Conservation (phyloP, 2,329 filamentous ascomycete genomes). For the Fusarium guadeloupense region DNA sequence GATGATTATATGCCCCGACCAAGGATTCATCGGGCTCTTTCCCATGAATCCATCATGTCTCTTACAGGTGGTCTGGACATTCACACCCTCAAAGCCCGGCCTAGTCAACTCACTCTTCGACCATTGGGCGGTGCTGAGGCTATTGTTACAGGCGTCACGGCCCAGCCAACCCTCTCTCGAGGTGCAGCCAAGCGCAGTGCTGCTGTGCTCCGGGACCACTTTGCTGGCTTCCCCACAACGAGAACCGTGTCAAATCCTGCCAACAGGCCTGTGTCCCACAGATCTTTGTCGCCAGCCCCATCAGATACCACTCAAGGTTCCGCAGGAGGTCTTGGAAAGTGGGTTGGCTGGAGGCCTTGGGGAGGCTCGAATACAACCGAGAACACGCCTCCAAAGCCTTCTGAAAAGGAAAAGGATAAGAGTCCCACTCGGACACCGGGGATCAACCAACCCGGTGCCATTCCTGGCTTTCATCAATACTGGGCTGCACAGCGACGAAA, state of each 20-base stretch:
- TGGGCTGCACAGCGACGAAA: slow-evolving; percentile 61
- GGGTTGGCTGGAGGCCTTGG: slow-evolving; percentile 62
- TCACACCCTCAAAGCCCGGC: slow-evolving; percentile 78
- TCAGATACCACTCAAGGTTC: slow-evolving; percentile 37
- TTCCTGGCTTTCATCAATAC: slow-evolving; percentile 74
- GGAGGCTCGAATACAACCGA: slow-evolving; percentile 40
- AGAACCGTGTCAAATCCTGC: slow-evolving; percentile 47
- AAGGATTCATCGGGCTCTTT: slow-evolving; percentile 71
- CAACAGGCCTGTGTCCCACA: slow-evolving; percentile 35
- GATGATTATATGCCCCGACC: slow-evolving; percentile 52
- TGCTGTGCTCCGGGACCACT: slow-evolving; percentile 66
- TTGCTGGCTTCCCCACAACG: slow-evolving; percentile 51
- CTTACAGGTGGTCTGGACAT: slow-evolving; percentile 90
- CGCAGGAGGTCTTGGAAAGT: slow-evolving; percentile 51
- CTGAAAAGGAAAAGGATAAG: slow-evolving; percentile 47
- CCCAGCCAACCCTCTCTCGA: slow-evolving; percentile 65
- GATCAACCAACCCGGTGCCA: slow-evolving; percentile 80
- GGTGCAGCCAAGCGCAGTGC: slow-evolving; percentile 60
- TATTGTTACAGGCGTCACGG: slow-evolving; percentile 66
- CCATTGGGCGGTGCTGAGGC: slow-evolving; percentile 64
- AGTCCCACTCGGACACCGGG: slow-evolving; percentile 67
- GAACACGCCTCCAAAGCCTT: slow-evolving; percentile 20
- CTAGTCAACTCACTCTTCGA: slow-evolving; percentile 75
- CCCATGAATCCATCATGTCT: slow-evolving; percentile 90
- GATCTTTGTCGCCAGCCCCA: slow-evolving; percentile 41